A percentile compares a stretch with the other conserved stretches of the same genome.
phyloP scores from a whole-genome alignment of 2,329 filamentous ascomycete genomes.

The Penicillium sp. region DNA sequence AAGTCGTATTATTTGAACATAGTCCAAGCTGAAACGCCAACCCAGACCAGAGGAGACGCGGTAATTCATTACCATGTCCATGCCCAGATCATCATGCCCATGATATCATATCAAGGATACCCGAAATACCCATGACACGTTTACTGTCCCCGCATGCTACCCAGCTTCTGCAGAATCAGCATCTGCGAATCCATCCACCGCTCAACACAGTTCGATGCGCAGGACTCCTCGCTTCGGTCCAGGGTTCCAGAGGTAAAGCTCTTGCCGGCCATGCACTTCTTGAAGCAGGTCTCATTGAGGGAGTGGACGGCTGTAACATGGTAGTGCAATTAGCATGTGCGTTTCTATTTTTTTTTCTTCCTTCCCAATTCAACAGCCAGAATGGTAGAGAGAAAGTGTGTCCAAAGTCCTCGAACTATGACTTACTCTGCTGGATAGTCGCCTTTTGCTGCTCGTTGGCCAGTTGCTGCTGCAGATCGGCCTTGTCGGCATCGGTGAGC shows the following conservation, averaged over 20 bases:
- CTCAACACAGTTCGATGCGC: constrained; percentile 90
- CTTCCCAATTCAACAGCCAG: too few species aligned
- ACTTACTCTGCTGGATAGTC: constrained; percentile 54
- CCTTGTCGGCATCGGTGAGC: constrained; percentile 80
- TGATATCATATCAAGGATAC: constrained; percentile 1
- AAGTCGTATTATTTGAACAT: constrained; percentile 1
- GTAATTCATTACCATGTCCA: too few species aligned
- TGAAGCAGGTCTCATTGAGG: constrained; percentile 83
- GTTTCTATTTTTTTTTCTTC: neutral
- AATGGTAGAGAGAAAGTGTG: neutral
- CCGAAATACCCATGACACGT: neutral
- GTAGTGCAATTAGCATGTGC: neutral
- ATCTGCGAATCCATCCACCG: constrained; percentile 89
- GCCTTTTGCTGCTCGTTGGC: constrained; percentile 83
- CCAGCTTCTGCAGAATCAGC: constrained; percentile 81
- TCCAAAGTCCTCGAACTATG: neutral
- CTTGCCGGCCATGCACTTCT: constrained; percentile 80
- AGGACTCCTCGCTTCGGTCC: constrained; percentile 77
- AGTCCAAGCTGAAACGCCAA: too few species aligned
- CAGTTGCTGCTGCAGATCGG: constrained; percentile 84
- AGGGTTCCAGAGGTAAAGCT: constrained; percentile 70
- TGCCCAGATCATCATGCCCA: neutral
- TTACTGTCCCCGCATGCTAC: constrained; percentile 59
- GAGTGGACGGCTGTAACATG: constrained; percentile 62
- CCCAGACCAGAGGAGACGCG: neutral